Evolutionary conservation across 768 basidiomycete species (phyloP).

Genomic region (Naganishia kalamii): DNA sequence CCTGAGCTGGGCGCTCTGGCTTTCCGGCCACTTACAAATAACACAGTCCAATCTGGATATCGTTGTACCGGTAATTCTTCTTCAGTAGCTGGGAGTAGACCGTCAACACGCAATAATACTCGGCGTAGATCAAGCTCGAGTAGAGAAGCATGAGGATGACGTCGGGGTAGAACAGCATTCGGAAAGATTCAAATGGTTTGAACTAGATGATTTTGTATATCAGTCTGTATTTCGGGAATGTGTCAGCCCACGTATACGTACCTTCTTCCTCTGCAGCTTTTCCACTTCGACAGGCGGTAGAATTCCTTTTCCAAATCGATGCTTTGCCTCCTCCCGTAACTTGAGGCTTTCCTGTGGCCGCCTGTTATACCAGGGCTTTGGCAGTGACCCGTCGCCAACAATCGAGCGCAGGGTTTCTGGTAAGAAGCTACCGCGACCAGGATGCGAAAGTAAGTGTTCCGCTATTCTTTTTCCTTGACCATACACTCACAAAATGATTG

Average conservation of each 20-base stretch:
- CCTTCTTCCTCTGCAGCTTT: slow-evolving; percentile 31
- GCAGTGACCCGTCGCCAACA: slow-evolving; percentile 42
- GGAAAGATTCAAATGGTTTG: slow-evolving; percentile 37
- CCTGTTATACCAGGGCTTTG: slow-evolving; percentile 36
- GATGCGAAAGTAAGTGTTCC: neutral
- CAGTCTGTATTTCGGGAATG: neutral
- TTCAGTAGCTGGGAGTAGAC: slow-evolving; percentile 55
- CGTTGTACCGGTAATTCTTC: slow-evolving; percentile 56
- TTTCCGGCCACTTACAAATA: slow-evolving; percentile 51
- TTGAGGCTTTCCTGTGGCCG: slow-evolving; percentile 34
- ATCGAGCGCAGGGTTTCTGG: slow-evolving; percentile 51
- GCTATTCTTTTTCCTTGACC: too few relatives aligned
- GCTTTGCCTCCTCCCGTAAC: slow-evolving; percentile 28
- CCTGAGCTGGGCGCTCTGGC: neutral
- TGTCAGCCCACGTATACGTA: neutral
- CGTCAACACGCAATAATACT: slow-evolving; percentile 41
- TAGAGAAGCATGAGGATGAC: slow-evolving; percentile 39
- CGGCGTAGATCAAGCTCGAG: slow-evolving; percentile 35
- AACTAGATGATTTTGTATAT: slow-evolving; percentile 25
- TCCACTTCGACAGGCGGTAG: slow-evolving; percentile 1
- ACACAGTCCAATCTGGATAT: slow-evolving; percentile 67
- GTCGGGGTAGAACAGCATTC: slow-evolving; percentile 41
- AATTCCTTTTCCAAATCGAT: slow-evolving; percentile 26
- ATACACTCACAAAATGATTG: slow-evolving; percentile 47
- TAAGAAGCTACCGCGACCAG: slow-evolving; percentile 36